These are phyloP conservation scores for Jatropha curcas DNA, from an alignment of 345 rosid genomes.

Conservation along the genomic window DNA sequence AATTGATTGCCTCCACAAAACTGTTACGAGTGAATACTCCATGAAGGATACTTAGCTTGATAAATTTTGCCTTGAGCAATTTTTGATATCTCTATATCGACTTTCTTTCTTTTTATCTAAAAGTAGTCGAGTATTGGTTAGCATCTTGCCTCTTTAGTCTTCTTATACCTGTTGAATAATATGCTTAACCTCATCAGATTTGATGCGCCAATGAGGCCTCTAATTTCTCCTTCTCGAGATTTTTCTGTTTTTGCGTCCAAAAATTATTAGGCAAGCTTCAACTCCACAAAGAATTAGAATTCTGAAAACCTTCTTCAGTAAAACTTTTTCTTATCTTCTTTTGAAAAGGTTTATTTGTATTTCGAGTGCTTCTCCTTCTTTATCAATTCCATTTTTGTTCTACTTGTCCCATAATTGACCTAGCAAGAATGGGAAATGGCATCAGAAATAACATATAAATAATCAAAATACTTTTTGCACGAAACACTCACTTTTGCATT, in stretches of 20 bases:
- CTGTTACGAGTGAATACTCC: constrained; percentile 2
- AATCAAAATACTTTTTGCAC: no score
- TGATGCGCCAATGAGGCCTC: constrained; percentile 21
- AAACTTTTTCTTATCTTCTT: constrained; percentile 17
- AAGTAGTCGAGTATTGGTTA: constrained; percentile 18
- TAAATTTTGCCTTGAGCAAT: background rate
- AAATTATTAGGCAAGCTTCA: constrained; percentile 21
- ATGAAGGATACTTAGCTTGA: background rate
- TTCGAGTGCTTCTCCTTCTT: constrained; percentile 14
- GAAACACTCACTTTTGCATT: no score
- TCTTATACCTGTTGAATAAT: constrained; percentile 9
- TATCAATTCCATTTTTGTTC: constrained; percentile 12
- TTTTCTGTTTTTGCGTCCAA: background rate
- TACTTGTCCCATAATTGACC: constrained; percentile 10
- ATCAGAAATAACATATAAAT: no score
- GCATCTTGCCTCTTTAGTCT: background rate
- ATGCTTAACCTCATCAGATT: background rate
- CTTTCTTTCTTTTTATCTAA: constrained; percentile 9
- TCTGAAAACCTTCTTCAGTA: constrained; percentile 21
- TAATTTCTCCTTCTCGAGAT: background rate
- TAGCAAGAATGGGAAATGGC: background rate
- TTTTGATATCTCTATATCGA: constrained; percentile 6
- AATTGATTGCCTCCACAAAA: background rate
- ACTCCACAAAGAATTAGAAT: constrained; percentile 21
- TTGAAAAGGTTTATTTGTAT: background rate